These are phyloP conservation scores for Penicillium desertorum DNA, from an alignment of 495 filamentous ascomycete species.

Conservation along the genomic window DNA sequence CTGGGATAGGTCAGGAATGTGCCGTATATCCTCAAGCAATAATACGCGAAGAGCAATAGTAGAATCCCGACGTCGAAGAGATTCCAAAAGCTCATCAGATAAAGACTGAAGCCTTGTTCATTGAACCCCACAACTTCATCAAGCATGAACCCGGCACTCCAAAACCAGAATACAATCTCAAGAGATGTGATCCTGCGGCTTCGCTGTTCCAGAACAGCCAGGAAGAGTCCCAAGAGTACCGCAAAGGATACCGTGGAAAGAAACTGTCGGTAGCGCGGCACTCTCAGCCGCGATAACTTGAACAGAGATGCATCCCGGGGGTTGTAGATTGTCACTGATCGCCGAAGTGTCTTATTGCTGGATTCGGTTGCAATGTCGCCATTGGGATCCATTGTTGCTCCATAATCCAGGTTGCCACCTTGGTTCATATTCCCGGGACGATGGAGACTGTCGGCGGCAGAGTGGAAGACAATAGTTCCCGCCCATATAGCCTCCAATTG, in stretches of 20 bases:
- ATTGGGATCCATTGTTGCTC: conserved; percentile 20
- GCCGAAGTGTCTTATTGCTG: conserved; percentile 49
- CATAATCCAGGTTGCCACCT: conserved; percentile 31
- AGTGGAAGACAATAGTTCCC: conserved; percentile 89
- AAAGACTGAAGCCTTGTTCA: conserved; percentile 89
- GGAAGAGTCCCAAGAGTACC: conserved; percentile 76
- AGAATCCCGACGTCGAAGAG: conserved; percentile 88
- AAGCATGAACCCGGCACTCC: conserved; percentile 96
- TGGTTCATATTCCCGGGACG: conserved; percentile 39
- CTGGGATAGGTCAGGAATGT: conserved; percentile 70
- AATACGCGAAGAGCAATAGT: conserved; percentile 82
- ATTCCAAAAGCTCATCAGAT: conserved; percentile 97
- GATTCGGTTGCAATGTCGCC: conserved; percentile 13
- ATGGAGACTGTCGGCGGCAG: conserved; percentile 77
- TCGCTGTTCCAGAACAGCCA: conserved; percentile 69
- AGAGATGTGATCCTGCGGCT: conserved; percentile 74
- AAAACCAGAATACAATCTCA: conserved; percentile 92
- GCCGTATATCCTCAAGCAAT: conserved; percentile 82
- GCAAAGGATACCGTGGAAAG: conserved; percentile 82
- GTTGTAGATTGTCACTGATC: conserved; percentile 85
- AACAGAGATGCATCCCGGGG: conserved; percentile 84
- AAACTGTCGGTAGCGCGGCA: conserved; percentile 86
- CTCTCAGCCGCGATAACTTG: conserved; percentile 84
- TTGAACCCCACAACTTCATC: conserved; percentile 91
- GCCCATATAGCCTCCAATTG: conserved; percentile 96